These are phyloP conservation scores for Lyophyllum shimeji DNA, from an alignment of 768 basidiomycete species.

Conservation along the genomic window DNA sequence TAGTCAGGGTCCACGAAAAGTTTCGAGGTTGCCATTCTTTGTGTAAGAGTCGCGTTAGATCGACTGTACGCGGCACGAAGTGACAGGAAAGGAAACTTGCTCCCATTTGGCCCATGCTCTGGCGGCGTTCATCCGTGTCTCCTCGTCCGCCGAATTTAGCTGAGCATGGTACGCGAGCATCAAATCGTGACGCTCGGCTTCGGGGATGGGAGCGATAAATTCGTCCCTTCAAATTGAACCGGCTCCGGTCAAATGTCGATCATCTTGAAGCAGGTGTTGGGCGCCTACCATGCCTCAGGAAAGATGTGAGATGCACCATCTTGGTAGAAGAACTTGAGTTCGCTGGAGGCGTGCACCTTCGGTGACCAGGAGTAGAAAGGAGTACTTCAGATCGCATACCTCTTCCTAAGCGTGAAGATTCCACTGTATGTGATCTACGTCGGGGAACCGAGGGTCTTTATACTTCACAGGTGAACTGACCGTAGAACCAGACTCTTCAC, in stretches of 20 bases:
- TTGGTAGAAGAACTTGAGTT: slow-evolving; percentile 93
- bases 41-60: background rate
- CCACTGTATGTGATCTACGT: slow-evolving; percentile 46
- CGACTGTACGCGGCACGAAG: background rate
- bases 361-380: background rate
- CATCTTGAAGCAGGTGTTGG: background rate
- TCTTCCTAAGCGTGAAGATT: slow-evolving; percentile 84
- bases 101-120: slow-evolving; percentile 92
- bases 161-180: slow-evolving; percentile 82
- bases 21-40: slow-evolving; percentile 81
- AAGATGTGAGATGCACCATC: slow-evolving; percentile 79
- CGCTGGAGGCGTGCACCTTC: slow-evolving; percentile 40
- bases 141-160: slow-evolving; percentile 70
- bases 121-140: slow-evolving; percentile 64
- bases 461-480: slow-evolving; percentile 31
- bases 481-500: slow-evolving; percentile 79
- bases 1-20: slow-evolving; percentile 68
- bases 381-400: slow-evolving; percentile 34
- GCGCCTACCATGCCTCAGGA: slow-evolving; percentile 78
- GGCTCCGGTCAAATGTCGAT: background rate
- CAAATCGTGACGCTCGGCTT: slow-evolving; percentile 76
- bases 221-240: slow-evolving; percentile 60
- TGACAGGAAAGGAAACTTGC: slow-evolving; percentile 48
- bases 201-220: slow-evolving; percentile 78
- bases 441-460: background rate